A percentile compares a stretch with the other conserved stretches of the same genome.
Conservation (phyloP, 441 rosid genomes). For the Geranium incanum region DNA sequence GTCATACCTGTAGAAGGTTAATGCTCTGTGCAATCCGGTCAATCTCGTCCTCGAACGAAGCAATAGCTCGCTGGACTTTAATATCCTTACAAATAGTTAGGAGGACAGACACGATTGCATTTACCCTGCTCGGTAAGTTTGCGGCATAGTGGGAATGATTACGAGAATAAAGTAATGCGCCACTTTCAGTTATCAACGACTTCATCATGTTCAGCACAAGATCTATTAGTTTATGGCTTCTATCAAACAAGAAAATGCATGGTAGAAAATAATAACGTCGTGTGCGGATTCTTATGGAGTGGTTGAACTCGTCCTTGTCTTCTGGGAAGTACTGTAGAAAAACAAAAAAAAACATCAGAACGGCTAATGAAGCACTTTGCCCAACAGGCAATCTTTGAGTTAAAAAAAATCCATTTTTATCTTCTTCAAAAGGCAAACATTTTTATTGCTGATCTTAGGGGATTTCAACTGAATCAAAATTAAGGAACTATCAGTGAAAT, state of each 20-base stretch:
- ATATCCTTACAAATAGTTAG: constrained; percentile 42
- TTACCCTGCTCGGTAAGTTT: constrained; percentile 31
- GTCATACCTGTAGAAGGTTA: constrained; percentile 46
- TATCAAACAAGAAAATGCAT: constrained; percentile 56
- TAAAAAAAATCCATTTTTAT: not conserved
- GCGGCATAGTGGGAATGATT: constrained; percentile 23
- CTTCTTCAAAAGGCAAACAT: not conserved
- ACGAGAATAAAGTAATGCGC: constrained; percentile 20
- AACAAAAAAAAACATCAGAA: constrained; percentile 1
- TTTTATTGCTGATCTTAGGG: not conserved
- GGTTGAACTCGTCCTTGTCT: constrained; percentile 30
- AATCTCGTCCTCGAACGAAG: constrained; percentile 39
- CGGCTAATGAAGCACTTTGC: not conserved
- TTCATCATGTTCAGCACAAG: constrained; percentile 40
- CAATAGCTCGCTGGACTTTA: constrained; percentile 38
- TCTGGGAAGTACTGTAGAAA: constrained; percentile 48
- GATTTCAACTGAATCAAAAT: constrained; percentile 1
- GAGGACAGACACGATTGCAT: constrained; percentile 42
- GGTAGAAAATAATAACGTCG: constrained; percentile 49
- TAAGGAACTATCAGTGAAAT: not conserved
- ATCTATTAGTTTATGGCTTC: constrained; percentile 44
- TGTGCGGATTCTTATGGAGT: constrained; percentile 21
- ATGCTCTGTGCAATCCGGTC: constrained; percentile 36
- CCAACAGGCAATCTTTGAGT: not conserved
- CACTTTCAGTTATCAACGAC: constrained; percentile 33